Conservation (phyloP, 208 protist species). For the Wallacemonas sp. region DNA sequence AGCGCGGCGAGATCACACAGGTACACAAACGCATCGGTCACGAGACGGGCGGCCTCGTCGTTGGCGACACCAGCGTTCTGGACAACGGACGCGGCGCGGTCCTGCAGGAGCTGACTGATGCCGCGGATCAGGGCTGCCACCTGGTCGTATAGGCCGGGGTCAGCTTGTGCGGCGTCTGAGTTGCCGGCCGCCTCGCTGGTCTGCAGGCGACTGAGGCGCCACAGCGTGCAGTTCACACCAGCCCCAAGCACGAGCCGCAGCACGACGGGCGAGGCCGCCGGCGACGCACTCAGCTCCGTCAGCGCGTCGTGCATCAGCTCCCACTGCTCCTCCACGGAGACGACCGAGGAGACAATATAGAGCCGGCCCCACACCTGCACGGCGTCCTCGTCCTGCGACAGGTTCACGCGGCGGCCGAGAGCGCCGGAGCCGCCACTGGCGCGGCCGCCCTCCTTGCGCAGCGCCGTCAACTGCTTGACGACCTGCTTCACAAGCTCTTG, state of each 20-base stretch:
- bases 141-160: background rate
- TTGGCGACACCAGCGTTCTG: background rate
- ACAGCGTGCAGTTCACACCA: slow-evolving; percentile 56
- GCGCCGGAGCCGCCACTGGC: background rate
- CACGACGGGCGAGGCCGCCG: slow-evolving; percentile 20
- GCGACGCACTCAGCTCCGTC: slow-evolving; percentile 9
- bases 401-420: background rate
- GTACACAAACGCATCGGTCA: slow-evolving; percentile 40
- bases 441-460: background rate
- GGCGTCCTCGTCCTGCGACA: slow-evolving; percentile 22
- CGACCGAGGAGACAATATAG: slow-evolving; percentile 56
- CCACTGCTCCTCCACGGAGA: slow-evolving; percentile 50
- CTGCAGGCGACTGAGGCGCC: slow-evolving; percentile 31
- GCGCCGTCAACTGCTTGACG: slow-evolving; percentile 36
- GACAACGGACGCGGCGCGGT: background rate
- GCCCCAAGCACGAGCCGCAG: slow-evolving; percentile 42
- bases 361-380: slow-evolving; percentile 57
- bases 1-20: slow-evolving; percentile 73
- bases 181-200: background rate
- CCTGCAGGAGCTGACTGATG: slow-evolving; percentile 10
- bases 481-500: slow-evolving; percentile 63
- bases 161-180: background rate
- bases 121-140: background rate
- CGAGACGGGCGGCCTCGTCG: slow-evolving; percentile 2
- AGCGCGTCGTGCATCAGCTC: slow-evolving; percentile 32